A percentile compares a stretch with the other conserved stretches of the same genome.
These are phyloP conservation scores for Scenedesmus sp. DNA, from an alignment of 163 green algal genomes.

Conservation along the genomic window DNA sequence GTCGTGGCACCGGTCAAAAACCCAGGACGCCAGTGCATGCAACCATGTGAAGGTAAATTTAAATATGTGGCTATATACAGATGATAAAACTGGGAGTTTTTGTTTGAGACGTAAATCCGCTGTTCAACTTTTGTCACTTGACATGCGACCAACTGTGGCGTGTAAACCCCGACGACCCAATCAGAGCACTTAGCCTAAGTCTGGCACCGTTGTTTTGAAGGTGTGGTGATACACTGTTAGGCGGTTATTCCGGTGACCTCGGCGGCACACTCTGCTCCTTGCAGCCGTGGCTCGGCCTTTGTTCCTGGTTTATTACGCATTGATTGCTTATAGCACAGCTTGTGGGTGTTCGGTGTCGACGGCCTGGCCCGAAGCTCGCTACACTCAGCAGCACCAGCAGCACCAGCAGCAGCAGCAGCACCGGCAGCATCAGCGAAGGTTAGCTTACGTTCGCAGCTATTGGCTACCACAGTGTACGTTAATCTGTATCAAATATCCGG, in stretches of 20 bases:
- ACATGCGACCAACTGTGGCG: background rate
- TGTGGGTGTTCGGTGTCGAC: background rate
- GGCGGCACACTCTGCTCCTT: background rate
- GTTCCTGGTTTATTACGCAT: background rate
- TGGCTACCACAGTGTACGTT: background rate
- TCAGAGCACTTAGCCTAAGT: background rate
- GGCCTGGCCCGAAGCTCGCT: background rate
- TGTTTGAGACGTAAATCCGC: no score
- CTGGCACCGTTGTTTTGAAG: background rate
- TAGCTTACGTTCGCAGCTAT: background rate
- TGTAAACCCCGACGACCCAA: background rate
- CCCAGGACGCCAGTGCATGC: background rate
- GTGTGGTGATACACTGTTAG: no score
- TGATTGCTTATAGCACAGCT: background rate
- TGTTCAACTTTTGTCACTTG: background rate
- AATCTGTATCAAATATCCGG: background rate
- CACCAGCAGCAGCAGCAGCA: background rate
- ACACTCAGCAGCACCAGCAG: background rate
- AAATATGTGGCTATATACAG: background rate
- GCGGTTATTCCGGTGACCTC: background rate
- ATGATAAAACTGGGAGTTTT: no score
- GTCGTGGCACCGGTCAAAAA: background rate
- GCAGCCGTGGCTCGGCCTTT: background rate
- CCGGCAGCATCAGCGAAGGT: background rate
- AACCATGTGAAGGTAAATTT: background rate